Evolutionary conservation across 2,329 filamentous ascomycete genomes (phyloP).

Genomic region (Pseudogymnoascus sp.): DNA sequence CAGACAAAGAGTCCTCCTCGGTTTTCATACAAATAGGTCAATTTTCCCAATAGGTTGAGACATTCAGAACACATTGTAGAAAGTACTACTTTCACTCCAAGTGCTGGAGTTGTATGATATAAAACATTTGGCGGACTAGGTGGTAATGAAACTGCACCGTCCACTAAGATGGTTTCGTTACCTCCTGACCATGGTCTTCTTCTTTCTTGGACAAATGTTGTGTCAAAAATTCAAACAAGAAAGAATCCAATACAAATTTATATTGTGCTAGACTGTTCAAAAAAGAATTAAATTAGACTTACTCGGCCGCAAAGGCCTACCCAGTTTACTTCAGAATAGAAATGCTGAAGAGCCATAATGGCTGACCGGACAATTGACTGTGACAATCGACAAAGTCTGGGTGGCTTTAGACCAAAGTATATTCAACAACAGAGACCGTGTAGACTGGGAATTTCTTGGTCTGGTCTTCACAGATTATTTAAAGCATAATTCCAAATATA

Average conservation of each 20-base stretch:
- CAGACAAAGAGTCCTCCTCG: not conserved
- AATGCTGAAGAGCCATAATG: not conserved
- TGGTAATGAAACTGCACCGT: not conserved
- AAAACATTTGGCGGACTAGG: not conserved
- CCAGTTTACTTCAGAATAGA: not conserved
- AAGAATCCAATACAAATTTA: not conserved
- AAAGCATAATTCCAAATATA: not conserved
- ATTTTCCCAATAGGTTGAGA: not conserved
- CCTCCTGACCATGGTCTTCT: not conserved
- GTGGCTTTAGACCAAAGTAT: not conserved
- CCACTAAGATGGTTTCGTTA: not conserved
- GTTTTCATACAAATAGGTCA: not conserved
- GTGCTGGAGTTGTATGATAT: not conserved
- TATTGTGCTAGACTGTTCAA: not conserved
- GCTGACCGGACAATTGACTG: not conserved
- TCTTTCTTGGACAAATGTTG: not conserved
- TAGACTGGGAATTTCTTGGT: not conserved
- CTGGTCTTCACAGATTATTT: not conserved
- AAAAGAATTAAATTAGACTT: not conserved
- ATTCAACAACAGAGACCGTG: not conserved
- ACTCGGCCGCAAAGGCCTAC: not conserved
- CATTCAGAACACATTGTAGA: not conserved
- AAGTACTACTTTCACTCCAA: not conserved
- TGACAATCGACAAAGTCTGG: not conserved
- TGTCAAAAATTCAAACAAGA: not conserved